Evolutionary conservation across 805 yeast genomes (phyloP).

Genomic region (Kurtzmaniella cleridarum): DNA sequence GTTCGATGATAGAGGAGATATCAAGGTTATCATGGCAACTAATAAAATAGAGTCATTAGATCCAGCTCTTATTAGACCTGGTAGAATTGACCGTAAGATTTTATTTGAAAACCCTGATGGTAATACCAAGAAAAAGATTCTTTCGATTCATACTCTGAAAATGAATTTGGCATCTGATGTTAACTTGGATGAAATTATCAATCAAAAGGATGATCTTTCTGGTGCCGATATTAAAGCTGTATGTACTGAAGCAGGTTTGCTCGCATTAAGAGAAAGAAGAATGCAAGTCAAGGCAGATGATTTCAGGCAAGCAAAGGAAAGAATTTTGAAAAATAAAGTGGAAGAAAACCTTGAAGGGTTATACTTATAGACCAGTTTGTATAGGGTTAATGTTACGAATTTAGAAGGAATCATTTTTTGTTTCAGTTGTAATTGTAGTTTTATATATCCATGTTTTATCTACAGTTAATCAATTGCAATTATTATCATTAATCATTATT

Average conservation of each 20-base stretch:
- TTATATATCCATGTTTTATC: too few species aligned
- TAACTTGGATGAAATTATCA: constrained; percentile 81
- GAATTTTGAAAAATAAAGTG: constrained; percentile 92
- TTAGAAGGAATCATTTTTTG: too few species aligned
- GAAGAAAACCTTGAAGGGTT: constrained; percentile 95
- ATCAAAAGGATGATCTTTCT: constrained; percentile 86
- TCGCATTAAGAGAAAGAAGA: constrained; percentile 93
- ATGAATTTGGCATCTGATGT: constrained; percentile 89
- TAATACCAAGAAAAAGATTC: constrained; percentile 86
- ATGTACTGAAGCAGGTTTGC: constrained; percentile 94
- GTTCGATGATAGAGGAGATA: constrained; percentile 95
- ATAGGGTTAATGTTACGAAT: too few species aligned
- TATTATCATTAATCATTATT: too few species aligned
- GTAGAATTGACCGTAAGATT: constrained; percentile 94
- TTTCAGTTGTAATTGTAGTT: too few species aligned
- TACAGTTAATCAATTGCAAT: too few species aligned
- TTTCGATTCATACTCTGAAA: constrained; percentile 86
- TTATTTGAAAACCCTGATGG: constrained; percentile 95
- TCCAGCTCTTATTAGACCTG: constrained; percentile 95
- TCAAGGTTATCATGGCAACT: constrained; percentile 97
- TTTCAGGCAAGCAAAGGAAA: constrained; percentile 88
- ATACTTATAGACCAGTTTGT: constrained; percentile 48
- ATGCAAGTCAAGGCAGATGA: constrained; percentile 96
- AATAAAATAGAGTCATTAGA: constrained; percentile 90
- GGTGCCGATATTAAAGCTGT: constrained; percentile 98